phyloP scores from a whole-genome alignment of 2,329 filamentous ascomycete species.

The Aspergillus puulaauensis region DNA sequence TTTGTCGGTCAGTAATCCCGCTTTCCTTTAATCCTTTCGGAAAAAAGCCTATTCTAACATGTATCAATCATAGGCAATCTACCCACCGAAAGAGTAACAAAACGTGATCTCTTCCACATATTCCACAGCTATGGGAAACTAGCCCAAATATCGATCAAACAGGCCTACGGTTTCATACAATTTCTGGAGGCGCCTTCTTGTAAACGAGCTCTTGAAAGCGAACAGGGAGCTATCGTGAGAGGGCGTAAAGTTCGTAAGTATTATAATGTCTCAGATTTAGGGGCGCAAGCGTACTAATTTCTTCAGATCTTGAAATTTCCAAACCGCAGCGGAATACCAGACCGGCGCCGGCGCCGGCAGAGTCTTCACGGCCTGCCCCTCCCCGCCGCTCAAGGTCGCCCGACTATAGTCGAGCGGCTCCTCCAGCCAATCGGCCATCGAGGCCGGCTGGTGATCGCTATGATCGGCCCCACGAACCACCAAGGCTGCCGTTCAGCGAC shows the following conservation, averaged over 20 bases:
- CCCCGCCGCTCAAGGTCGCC: slow-evolving; percentile 63
- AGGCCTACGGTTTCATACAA: slow-evolving; percentile 95
- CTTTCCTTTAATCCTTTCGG: background rate
- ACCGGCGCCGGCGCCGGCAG: slow-evolving; percentile 43
- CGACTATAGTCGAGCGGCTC: slow-evolving; percentile 52
- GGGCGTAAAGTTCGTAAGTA: slow-evolving; percentile 89
- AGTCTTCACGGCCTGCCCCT: slow-evolving; percentile 35
- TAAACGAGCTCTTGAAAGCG: slow-evolving; percentile 67
- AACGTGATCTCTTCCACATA: slow-evolving; percentile 87
- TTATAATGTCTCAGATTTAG: slow-evolving; percentile 14
- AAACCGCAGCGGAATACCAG: slow-evolving; percentile 80
- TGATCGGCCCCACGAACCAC: slow-evolving; percentile 39
- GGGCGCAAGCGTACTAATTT: slow-evolving; percentile 3
- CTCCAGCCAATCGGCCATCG: slow-evolving; percentile 29
- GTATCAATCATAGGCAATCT: slow-evolving; percentile 68
- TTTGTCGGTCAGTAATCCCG: slow-evolving; percentile 46
- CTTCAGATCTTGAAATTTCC: slow-evolving; percentile 56
- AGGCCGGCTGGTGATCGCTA: slow-evolving; percentile 43
- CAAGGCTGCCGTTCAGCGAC: slow-evolving; percentile 46
- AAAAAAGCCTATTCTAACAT: background rate
- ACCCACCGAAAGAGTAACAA: slow-evolving; percentile 88
- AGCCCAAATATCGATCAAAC: slow-evolving; percentile 94
- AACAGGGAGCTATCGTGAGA: slow-evolving; percentile 78
- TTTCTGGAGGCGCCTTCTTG: slow-evolving; percentile 79
- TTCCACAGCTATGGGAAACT: slow-evolving; percentile 84